phyloP scores from a whole-genome alignment of 768 basidiomycete genomes.

The Xerocomellus dryophilus region DNA sequence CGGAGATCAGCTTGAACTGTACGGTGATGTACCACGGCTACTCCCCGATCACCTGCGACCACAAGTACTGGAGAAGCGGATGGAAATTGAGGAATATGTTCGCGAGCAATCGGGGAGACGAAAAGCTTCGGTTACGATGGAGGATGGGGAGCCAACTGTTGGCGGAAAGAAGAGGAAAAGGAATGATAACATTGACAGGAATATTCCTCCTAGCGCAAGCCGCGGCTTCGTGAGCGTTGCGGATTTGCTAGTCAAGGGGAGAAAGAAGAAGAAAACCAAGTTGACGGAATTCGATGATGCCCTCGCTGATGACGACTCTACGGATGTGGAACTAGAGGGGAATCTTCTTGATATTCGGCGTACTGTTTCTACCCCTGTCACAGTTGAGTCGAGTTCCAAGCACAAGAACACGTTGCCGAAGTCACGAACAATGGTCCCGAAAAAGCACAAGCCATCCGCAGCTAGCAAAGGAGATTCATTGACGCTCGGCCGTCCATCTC shows the following conservation, averaged over 20 bases:
- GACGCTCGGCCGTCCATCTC: conserved; percentile 42
- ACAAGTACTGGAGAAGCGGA: conserved; percentile 70
- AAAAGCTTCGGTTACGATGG: conserved; percentile 21
- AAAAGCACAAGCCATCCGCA: conserved; percentile 17
- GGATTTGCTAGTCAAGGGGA: conserved; percentile 56
- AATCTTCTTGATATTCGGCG: conserved; percentile 50
- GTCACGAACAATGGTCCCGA: conserved; percentile 41
- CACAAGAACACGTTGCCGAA: conserved; percentile 42
- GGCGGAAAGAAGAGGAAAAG: conserved; percentile 63
- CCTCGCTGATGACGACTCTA: conserved; percentile 62
- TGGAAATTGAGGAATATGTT: conserved; percentile 76
- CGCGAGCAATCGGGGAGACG: conserved; percentile 45
- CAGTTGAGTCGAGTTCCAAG: conserved; percentile 32
- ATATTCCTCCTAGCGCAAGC: conserved; percentile 71
- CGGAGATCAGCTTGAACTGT: conserved; percentile 86
- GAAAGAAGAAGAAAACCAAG: conserved; percentile 42
- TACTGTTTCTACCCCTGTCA: conserved; percentile 46
- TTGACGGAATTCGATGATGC: conserved; percentile 45
- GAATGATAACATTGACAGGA: conserved; percentile 61
- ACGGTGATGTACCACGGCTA: conserved; percentile 85
- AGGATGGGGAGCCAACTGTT: conserved; percentile 29
- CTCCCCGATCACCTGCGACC: conserved; percentile 78
- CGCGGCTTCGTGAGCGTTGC: conserved; percentile 70
- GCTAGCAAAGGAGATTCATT: conserved; percentile 26
- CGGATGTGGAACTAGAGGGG: conserved; percentile 63